A percentile compares a stretch with the other conserved stretches of the same genome.
These are phyloP conservation scores for Artemisia annua DNA, from an alignment of 129 eudicot genomes.

Conservation along the genomic window DNA sequence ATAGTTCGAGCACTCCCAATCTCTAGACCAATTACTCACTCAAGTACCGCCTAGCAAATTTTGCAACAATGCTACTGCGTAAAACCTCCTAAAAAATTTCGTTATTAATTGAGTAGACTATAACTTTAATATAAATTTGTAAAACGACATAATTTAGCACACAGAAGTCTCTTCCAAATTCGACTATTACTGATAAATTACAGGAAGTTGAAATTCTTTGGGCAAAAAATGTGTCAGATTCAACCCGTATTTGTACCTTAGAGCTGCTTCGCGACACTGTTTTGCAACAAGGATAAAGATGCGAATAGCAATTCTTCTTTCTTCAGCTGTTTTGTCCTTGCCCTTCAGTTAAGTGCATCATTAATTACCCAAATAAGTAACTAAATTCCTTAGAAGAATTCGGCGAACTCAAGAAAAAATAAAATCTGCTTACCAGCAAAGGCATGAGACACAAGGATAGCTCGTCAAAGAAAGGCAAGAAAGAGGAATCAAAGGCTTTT, in stretches of 20 bases:
- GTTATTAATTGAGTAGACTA: no score
- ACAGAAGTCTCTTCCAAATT: no score
- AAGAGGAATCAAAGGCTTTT: constrained; percentile 70
- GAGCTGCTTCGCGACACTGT: constrained; percentile 94
- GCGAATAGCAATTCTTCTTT: constrained; percentile 94
- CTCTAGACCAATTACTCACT: no score
- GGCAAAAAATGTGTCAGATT: neutral
- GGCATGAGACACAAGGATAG: constrained; percentile 71
- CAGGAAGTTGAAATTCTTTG: no score
- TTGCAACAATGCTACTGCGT: no score
- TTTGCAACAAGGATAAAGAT: constrained; percentile 94
- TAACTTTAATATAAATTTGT: no score
- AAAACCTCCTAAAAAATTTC: no score
- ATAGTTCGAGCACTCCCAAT: no score
- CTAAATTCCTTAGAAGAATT: neutral
- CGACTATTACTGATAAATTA: no score
- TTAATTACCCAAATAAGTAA: neutral
- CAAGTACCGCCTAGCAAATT: no score
- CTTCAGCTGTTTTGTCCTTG: constrained; percentile 92
- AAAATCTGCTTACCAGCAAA: constrained; percentile 68
- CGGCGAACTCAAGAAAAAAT: neutral
- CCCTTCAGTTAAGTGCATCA: constrained; percentile 45
- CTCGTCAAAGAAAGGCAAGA: constrained; percentile 85
- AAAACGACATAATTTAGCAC: no score
- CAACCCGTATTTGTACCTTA: constrained; percentile 46